Base-by-base conservation (phyloP, 306 rosid species). In the Alnus glutinosa region DNA sequence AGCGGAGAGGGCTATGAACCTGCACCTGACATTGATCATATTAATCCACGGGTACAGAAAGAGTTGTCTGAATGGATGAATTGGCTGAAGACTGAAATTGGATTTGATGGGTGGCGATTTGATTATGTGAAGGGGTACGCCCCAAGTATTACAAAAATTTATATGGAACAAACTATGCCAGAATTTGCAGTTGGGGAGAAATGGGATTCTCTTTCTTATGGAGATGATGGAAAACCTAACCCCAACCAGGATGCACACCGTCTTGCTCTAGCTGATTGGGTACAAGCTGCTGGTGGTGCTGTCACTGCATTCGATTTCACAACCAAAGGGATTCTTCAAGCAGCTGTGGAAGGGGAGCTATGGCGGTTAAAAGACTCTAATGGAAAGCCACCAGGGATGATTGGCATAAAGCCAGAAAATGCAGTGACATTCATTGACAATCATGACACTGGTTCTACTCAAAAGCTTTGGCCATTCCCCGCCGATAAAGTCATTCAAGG, bases 51-150 rank as follows among this genome's bases (percentile, higher is more conserved):
- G 34, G 98, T 89, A 14, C 96, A 92, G 23, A 74, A 4, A 0
- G 97, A 93, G 77, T 50, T 93, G 2, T 80, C 94, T 2, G 98
- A 89, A 1, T 91, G 98, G 97, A 83, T 93, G 97, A 93, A 87
- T 18, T 93, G 94, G 97, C 62, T 93, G 49, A 91, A 88, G 73
- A 70, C 87, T 1, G 93, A 93, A 19, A 30, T 93, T 34, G 98
- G 98, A 16, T 93, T 81, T 54, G 87, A 78, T 7, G 98, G 98
- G 0, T 93, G 97, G 94, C 78, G 98, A 49, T 86, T 93, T 54
- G 98, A 93, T 75, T 85, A 83, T 74, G 98, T 89, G 1, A 89
- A 23, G 63, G 98, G 98, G 0, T 94, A 92, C 78, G 87, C 91
- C 15, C 82, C 98, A 2, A 57, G 80, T 16, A 75, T 84, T 7